Percentiles rank a stretch among this genome's conserved stretches.
phyloP scores from a whole-genome alignment of 176 grass and related monocot species.

The Olyra latifolia region DNA sequence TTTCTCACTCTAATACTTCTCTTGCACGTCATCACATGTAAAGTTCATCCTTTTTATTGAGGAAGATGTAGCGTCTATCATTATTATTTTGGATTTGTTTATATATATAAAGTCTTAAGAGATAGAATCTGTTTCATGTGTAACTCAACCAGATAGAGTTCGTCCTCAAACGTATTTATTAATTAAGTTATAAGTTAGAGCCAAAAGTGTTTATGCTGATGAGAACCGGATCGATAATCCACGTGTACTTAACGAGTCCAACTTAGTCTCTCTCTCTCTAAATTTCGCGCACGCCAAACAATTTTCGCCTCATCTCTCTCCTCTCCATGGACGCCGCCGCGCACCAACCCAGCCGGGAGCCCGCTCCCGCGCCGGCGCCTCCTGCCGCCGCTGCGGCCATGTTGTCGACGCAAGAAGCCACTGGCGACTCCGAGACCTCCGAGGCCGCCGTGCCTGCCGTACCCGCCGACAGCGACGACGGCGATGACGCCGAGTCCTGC shows the following conservation, averaged over 20 bases:
- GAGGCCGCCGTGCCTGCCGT: background rate
- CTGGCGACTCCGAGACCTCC: conserved; percentile 41
- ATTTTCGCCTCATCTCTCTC: background rate
- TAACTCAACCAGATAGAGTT: no score
- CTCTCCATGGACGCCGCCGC: background rate
- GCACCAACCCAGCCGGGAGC: background rate
- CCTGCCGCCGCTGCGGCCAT: background rate
- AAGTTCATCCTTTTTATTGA: no score
- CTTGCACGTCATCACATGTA: no score
- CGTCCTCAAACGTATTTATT: no score
- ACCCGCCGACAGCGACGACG: background rate
- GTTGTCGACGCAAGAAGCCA: background rate
- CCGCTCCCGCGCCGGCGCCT: background rate
- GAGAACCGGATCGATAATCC: no score
- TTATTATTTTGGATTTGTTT: no score
- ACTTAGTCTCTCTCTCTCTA: background rate
- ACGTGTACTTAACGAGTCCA: background rate
- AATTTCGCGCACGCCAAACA: background rate
- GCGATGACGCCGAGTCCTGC: conserved; percentile 30
- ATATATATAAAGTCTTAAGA: no score
- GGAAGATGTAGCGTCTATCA: no score
- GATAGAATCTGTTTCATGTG: no score
- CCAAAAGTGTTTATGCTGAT: no score
- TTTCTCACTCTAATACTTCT: no score
- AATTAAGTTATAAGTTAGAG: no score